These are phyloP conservation scores for Magnaporthiopsis poae DNA, from an alignment of 2,329 filamentous ascomycete genomes.

Conservation along the genomic window DNA sequence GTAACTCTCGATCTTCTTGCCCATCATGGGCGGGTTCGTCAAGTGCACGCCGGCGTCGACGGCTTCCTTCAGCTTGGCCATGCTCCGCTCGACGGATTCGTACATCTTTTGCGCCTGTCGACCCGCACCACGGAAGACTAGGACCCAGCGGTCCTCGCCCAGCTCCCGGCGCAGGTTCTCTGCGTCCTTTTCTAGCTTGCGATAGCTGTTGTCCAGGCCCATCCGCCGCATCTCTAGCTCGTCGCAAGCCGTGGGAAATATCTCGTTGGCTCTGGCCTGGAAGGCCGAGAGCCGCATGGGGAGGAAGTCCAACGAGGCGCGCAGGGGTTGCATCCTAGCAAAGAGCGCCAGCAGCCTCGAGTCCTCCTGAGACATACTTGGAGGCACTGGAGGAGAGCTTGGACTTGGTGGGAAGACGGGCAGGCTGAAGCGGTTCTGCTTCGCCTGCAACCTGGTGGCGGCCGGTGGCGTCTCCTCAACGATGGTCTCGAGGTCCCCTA, in stretches of 20 bases:
- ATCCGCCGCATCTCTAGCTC: conserved; percentile 70
- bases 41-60: conserved; percentile 66
- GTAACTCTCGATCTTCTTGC: conserved; percentile 83
- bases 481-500: conserved; percentile 84
- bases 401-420: conserved; percentile 55
- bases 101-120: conserved; percentile 93
- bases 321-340: conserved; percentile 85
- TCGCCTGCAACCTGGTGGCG: conserved; percentile 40
- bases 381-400: conserved; percentile 44
- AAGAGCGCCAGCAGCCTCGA: conserved; percentile 82
- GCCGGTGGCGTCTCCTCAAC: conserved; percentile 69
- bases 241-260: conserved; percentile 84
- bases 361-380: conserved; percentile 62
- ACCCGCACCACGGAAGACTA: conserved; percentile 88
- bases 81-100: conserved; percentile 82
- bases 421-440: conserved; percentile 57
- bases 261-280: conserved; percentile 60
- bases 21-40: conserved; percentile 58
- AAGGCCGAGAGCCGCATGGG: conserved; percentile 91
- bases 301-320: conserved; percentile 87
- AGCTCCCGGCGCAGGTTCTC: conserved; percentile 82
- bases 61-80: conserved; percentile 69
- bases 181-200: conserved; percentile 79
- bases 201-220: conserved; percentile 74
- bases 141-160: conserved; percentile 89